Base-by-base conservation (phyloP, 306 rosid genomes). In the Rubus parviflorus region DNA sequence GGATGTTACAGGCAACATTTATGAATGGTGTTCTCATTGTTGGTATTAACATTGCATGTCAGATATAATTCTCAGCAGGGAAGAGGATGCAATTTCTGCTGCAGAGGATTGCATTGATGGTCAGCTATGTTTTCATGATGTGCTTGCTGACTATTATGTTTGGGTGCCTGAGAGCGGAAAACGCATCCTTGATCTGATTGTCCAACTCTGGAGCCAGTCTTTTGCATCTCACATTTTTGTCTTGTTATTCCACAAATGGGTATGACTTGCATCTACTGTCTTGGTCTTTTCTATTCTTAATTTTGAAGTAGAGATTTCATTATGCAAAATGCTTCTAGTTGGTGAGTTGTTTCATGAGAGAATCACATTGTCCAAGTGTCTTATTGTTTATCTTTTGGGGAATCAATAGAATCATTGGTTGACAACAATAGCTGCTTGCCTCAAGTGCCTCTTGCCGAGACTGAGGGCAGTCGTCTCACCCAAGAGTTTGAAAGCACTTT, bases 121-220 rank as follows among this genome's bases (percentile, higher is more conserved):
- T 74, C 88, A 81, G 7, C 76, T 92, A 46, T 92, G 96, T 82
- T 96, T 91, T 87, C 88, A 88, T 69, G 99, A 92, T 74, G 97
- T 96, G 68, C 98, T 95, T 83, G 97, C 97, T 75, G 96, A 92
- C 82, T 91, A 89, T 79, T 92, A 88, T 91, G 97, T 91, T 62
- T 77, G 49, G 79, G 85, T 81, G 54, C 89, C 97, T 54, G 98
- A 88, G 78, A 87, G 85, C 57, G 93, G 96, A 74, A 89, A 96
- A 75, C 89, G 94, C 73, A 85, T 92, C 86, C 94, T 96, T 74
- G 94, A 96, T 82, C 75, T 91, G 88, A 86, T 92, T 77, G 96
- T 96, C 81, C 92, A 89, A 88, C 94, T 89, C 12, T 96, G 99
- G 99, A 96, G 99, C 85, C 99, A 96, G 80, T 96, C 97, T 60